phyloP scores from a whole-genome alignment of 768 basidiomycete genomes.

The Auriculariales sp. region DNA sequence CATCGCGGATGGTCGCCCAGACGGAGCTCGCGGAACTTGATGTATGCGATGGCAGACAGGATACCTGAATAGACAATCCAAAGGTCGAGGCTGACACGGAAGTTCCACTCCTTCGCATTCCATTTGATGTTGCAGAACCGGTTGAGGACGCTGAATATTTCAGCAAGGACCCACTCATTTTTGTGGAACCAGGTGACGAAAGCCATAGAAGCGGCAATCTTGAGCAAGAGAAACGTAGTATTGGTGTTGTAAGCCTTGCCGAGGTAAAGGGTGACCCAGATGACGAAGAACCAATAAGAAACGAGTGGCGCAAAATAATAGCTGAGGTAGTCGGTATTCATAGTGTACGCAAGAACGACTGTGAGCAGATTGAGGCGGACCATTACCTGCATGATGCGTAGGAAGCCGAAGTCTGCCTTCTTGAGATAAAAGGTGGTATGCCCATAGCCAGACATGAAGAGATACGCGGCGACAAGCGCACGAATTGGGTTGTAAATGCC shows the following conservation, averaged over 20 bases:
- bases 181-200: slow-evolving; percentile 53
- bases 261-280: slow-evolving; percentile 63
- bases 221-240: slow-evolving; percentile 48
- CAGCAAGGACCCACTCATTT: slow-evolving; percentile 44
- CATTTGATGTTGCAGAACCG: slow-evolving; percentile 62
- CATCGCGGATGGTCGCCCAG: slow-evolving; percentile 59
- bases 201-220: slow-evolving; percentile 51
- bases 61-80: slow-evolving; percentile 85
- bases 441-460: slow-evolving; percentile 80
- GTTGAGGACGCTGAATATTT: slow-evolving; percentile 46
- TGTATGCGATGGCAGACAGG: slow-evolving; percentile 55
- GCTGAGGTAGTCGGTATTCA: slow-evolving; percentile 84
- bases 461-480: slow-evolving; percentile 74
- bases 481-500: slow-evolving; percentile 91
- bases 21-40: slow-evolving; percentile 61
- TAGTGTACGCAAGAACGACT: slow-evolving; percentile 68
- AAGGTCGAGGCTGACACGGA: slow-evolving; percentile 78
- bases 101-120: slow-evolving; percentile 78
- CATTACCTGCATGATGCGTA: slow-evolving; percentile 62
- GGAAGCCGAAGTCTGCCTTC: slow-evolving; percentile 75
- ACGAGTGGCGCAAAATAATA: slow-evolving; percentile 89
- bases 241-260: slow-evolving; percentile 64
- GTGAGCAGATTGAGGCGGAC: slow-evolving; percentile 77
- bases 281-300: slow-evolving; percentile 79
- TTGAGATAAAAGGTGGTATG: slow-evolving; percentile 80